Evolutionary conservation across 352 stramenopile species (phyloP).

Genomic region (Phytophthora foliorum): DNA sequence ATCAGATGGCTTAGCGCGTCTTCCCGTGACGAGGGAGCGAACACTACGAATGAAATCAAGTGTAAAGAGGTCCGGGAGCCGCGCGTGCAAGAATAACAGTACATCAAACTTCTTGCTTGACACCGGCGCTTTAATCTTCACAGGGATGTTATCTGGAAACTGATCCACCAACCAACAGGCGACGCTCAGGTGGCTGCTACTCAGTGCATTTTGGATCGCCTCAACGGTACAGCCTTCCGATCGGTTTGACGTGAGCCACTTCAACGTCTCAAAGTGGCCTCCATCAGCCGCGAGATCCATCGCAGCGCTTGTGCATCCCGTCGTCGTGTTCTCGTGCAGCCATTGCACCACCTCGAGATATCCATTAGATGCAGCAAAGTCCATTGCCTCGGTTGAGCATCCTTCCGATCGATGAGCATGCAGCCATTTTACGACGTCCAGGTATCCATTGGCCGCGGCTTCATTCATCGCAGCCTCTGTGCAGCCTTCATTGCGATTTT

Average conservation of each 20-base stretch:
- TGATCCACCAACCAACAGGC: background rate
- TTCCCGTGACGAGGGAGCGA: background rate
- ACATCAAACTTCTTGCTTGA: slow-evolving; percentile 1
- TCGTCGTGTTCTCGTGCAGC: slow-evolving; percentile 1
- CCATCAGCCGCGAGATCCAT: slow-evolving; percentile 9
- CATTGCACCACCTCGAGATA: slow-evolving; percentile 11
- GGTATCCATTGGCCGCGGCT: slow-evolving; percentile 7
- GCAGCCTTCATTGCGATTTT: slow-evolving; percentile 1
- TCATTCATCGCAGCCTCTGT: slow-evolving; percentile 2
- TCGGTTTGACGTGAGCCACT: slow-evolving; percentile 7
- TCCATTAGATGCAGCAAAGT: slow-evolving; percentile 2
- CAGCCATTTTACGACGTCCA: slow-evolving; percentile 8
- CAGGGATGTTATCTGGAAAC: background rate
- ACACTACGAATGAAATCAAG: background rate
- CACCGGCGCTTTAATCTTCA: background rate
- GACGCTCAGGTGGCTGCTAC: slow-evolving; percentile 1
- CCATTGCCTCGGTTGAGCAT: slow-evolving; percentile 1
- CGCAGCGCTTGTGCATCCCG: background rate
- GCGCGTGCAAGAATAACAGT: slow-evolving; percentile 10
- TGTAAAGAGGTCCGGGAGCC: background rate
- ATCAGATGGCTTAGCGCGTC: background rate
- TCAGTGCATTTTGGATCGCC: slow-evolving; percentile 1
- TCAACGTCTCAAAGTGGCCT: slow-evolving; percentile 1
- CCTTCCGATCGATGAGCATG: slow-evolving; percentile 1
- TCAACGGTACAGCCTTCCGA: slow-evolving; percentile 4